Evolutionary conservation across 169 alveolate species (phyloP).

Genomic region (Plasmodium coatneyi): DNA sequence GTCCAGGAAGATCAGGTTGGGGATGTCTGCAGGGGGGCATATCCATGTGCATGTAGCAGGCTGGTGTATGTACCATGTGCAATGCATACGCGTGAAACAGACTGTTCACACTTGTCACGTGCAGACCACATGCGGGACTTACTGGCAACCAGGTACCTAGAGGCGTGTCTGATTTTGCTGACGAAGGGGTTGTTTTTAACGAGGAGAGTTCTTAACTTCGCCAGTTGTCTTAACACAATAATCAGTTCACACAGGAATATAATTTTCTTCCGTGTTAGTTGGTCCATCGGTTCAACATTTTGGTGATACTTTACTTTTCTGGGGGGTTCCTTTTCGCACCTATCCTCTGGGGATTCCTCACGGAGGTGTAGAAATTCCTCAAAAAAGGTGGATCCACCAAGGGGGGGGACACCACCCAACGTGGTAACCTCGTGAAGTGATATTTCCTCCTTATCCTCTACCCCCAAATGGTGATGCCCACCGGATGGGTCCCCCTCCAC

Average conservation of each 20-base stretch:
- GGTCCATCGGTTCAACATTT: constrained; percentile 35
- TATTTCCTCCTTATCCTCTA: not conserved
- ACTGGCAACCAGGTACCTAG: constrained; percentile 58
- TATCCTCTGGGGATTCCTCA: constrained; percentile 25
- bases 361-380: constrained; percentile 4
- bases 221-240: constrained; percentile 15
- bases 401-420: not conserved
- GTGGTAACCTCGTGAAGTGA: not conserved
- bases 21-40: constrained; percentile 12
- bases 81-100: not conserved
- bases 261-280: constrained; percentile 19
- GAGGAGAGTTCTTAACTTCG: constrained; percentile 36
- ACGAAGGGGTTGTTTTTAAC: constrained; percentile 39
- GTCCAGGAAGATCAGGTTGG: constrained; percentile 36
- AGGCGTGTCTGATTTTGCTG: constrained; percentile 26
- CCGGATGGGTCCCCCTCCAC: not conserved
- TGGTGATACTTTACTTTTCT: constrained; percentile 26
- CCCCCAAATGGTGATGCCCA: not conserved
- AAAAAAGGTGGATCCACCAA: not conserved
- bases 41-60: not conserved
- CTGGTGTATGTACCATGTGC: not conserved
- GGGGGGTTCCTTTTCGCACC: not conserved
- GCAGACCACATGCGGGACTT: not conserved
- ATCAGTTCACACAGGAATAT: constrained; percentile 38
- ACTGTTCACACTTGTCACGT: not conserved